Percentiles rank a stretch among this genome's conserved stretches.
Conservation (phyloP, 352 stramenopile genomes). For the Pythium utonaiense region DNA sequence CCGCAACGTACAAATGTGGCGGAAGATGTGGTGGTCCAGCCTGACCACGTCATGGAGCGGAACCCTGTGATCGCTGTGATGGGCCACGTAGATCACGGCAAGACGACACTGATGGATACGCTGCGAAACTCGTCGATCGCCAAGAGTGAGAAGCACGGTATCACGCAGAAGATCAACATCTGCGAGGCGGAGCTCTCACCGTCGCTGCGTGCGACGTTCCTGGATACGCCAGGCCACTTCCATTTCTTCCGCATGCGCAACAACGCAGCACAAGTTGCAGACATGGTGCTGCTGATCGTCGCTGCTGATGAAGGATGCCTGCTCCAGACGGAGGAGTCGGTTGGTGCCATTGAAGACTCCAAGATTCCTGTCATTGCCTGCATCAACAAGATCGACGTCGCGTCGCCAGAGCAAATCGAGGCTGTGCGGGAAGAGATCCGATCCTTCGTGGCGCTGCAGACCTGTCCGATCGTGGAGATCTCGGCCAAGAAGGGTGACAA, state of each 20-base stretch:
- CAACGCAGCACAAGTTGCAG: slow-evolving; percentile 95
- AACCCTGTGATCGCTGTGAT: slow-evolving; percentile 98
- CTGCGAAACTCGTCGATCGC: slow-evolving; percentile 90
- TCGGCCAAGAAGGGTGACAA: slow-evolving; percentile 63
- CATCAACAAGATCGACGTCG: slow-evolving; percentile 89
- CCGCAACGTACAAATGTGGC: slow-evolving; percentile 14
- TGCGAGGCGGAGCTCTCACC: slow-evolving; percentile 91
- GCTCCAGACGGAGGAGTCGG: slow-evolving; percentile 97
- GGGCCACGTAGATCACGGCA: slow-evolving; percentile 99
- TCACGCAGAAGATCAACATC: slow-evolving; percentile 98
- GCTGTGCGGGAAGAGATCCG: slow-evolving; percentile 52
- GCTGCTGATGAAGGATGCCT: slow-evolving; percentile 98
- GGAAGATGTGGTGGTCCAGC: slow-evolving; percentile 6
- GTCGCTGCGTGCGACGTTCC: slow-evolving; percentile 89
- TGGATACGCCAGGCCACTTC: slow-evolving; percentile 99
- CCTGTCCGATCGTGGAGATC: slow-evolving; percentile 67
- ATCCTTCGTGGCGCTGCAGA: slow-evolving; percentile 81
- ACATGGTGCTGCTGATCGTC: slow-evolving; percentile 96
- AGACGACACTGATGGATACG: slow-evolving; percentile 99
- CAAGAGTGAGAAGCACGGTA: slow-evolving; percentile 94
- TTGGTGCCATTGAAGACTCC: slow-evolving; percentile 80
- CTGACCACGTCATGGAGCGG: slow-evolving; percentile 49
- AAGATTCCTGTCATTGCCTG: slow-evolving; percentile 71
- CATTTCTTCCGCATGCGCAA: slow-evolving; percentile 99
- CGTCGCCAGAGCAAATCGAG: slow-evolving; percentile 33